Base-by-base conservation (phyloP, 2,329 filamentous ascomycete genomes). In the Botrytis medusae region DNA sequence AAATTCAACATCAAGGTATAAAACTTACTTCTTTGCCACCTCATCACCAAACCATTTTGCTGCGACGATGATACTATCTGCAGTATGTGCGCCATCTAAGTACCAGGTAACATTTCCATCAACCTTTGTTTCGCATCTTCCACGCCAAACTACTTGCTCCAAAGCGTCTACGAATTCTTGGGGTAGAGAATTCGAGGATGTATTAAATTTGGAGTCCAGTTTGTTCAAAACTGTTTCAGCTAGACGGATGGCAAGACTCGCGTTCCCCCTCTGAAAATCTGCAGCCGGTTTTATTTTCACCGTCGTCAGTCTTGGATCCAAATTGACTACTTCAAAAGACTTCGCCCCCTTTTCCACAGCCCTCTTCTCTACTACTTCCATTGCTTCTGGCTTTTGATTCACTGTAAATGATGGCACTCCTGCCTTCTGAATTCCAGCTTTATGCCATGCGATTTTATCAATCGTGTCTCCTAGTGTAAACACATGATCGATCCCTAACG, bases 51-150 rank as follows among this genome's bases (percentile, higher is more conserved):
- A 98, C 95, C 95, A 98, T 75, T 88, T 88, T 0, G 91, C 91
- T 7, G 94, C 93, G 76, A 93, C 88, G 76, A 92, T 89, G 72
- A 99, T 91, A 80, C 94, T 98, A 80, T 98, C 95, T 5, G 92
- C 86, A 0, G 95, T 99, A 82, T 99, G 96, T 3, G 94, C 96
- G 14, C 96, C 95, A 80, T 99, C 96, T 32, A 99, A 88, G 79
- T 95, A 92, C 95, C 95, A 99, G 25, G 86, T 86, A 8, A 97
- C 84, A 25, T 86, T 85, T 4, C 84, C 85, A 74, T 89, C 87
- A 5, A 82, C 77, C 78, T 87, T 89, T 59, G 86, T 83, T 76
- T 91, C 89, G 80, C 95, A 98, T 63, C 96, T 88, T 6, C 95
- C 96, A 59, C 94, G 88, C 84, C 94, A 92, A 4, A 90, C 88